Percentiles rank a stretch among this genome's conserved stretches.
Evolutionary conservation across 1,139 yeast species (phyloP).

Genomic region (Zygoascus meyerae): DNA sequence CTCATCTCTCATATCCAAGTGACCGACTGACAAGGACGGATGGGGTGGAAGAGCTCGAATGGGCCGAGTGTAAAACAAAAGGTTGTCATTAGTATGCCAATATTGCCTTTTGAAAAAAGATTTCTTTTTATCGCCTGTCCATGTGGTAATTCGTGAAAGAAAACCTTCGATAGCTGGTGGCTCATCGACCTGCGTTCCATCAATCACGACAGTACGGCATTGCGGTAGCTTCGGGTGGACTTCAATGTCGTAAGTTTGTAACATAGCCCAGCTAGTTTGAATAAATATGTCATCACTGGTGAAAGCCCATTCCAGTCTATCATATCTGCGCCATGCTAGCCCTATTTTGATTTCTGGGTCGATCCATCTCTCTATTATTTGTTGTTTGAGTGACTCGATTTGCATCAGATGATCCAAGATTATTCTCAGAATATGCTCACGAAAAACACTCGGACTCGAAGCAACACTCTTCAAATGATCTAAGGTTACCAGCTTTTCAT

Average conservation of each 20-base stretch:
- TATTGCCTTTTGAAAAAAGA: slow-evolving; percentile 53
- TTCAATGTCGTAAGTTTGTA: slow-evolving; percentile 48
- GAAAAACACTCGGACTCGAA: slow-evolving; percentile 22
- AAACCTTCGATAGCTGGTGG: slow-evolving; percentile 77
- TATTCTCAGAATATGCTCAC: slow-evolving; percentile 25
- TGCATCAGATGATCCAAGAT: slow-evolving; percentile 29
- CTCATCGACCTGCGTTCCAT: slow-evolving; percentile 34
- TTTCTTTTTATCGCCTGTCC: slow-evolving; percentile 40
- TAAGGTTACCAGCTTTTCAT: slow-evolving; percentile 11
- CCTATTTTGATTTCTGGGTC: slow-evolving; percentile 37
- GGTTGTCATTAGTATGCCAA: slow-evolving; percentile 54
- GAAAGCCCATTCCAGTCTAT: slow-evolving; percentile 68
- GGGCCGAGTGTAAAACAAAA: slow-evolving; percentile 55
- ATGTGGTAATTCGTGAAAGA: slow-evolving; percentile 51
- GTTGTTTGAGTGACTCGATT: slow-evolving; percentile 19
- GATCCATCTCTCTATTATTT: slow-evolving; percentile 24
- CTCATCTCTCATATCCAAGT: slow-evolving; percentile 22
- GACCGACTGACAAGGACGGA: slow-evolving; percentile 31
- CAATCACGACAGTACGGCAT: slow-evolving; percentile 32
- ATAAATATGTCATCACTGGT: slow-evolving; percentile 48
- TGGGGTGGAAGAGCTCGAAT: slow-evolving; percentile 58
- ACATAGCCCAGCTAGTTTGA: slow-evolving; percentile 42
- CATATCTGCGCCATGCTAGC: slow-evolving; percentile 61
- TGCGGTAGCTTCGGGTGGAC: slow-evolving; percentile 48
- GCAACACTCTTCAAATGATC: slow-evolving; percentile 12